Base-by-base conservation (phyloP, 192 early-diverging fungal species). In the Podila clonocystis region DNA sequence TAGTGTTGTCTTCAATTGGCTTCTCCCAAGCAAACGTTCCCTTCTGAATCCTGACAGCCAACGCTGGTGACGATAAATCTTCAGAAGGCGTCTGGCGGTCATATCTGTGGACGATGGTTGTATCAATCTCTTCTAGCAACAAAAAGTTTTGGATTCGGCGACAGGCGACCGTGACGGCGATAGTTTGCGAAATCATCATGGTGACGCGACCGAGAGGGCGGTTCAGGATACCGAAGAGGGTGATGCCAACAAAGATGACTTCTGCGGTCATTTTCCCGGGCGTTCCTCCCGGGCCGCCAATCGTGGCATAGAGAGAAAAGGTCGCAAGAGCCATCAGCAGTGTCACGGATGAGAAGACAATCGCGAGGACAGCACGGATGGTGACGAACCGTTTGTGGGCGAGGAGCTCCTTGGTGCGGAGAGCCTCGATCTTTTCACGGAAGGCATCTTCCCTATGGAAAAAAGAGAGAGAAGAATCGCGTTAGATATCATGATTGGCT, bases 141-240 rank as follows among this genome's bases (percentile, higher is more conserved):
- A 98, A 86, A 63, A 96, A 96, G 11, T 82, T 85, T 66, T 90
- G 83, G n/a, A 98, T 84, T 31, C 97, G 91, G 29, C 83, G 85
- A 61, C 95, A 82, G 1, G 95, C 89, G 8, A 97, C 96, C 19
- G 82, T 88, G 11, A 95, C 89, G 62, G 95, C 94, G n/a, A 97
- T 88, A 0, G 87, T 66, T 5, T 91, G 80, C 7, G 90, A 88
- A 28, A 98, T 91, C 9, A 95, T 89, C 36, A 73, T 88, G 0
- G 97, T 94, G 63, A 97, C 91, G 24, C 92, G 86, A n/a, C 87
- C 63, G 19, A 97, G 84, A 57, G 97, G 95, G 83, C 95, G 94
- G 83, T 93, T 91, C 31, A 98, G 78, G 59, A 97, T 73, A 79
- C 95, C 95, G 88, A 99, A 97, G 20, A 99, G 85, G 5, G 95